These are phyloP conservation scores for Pseudogymnoascus sp. DNA, from an alignment of 2,329 filamentous ascomycete species.

Conservation along the genomic window DNA sequence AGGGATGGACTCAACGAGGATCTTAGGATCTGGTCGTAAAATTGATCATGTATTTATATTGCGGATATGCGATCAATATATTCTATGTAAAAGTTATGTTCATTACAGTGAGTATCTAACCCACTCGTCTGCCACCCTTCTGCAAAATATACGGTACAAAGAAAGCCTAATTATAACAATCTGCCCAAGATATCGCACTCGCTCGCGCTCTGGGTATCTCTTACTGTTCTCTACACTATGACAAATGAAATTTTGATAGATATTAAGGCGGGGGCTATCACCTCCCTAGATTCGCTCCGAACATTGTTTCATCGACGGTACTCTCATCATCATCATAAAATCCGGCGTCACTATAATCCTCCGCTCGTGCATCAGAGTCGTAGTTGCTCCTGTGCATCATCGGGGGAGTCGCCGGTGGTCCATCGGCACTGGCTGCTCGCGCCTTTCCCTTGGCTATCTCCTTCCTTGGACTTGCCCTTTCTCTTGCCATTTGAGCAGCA, in stretches of 20 bases:
- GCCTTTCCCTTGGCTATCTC: conserved; percentile 12
- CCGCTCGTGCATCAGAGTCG: conserved; percentile 51
- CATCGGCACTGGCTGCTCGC: conserved; percentile 29
- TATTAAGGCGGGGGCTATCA: conserved; percentile 7
- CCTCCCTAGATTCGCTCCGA: conserved; percentile 13
- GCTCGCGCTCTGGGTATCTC: conserved; percentile 2
- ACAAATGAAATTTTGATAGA: conserved; percentile 8
- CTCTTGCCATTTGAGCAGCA: conserved; percentile 37
- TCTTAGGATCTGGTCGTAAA: too few relatives aligned
- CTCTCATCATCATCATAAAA: conserved; percentile 31
- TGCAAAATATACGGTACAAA: conserved; percentile 10
- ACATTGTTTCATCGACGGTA: conserved; percentile 15
- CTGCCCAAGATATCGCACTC: conserved; percentile 6
- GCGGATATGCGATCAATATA: not conserved
- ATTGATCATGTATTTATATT: too few relatives aligned
- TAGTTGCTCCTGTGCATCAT: conserved; percentile 52
- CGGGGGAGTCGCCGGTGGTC: conserved; percentile 42
- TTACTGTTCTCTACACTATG: conserved; percentile 6
- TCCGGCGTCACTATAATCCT: conserved; percentile 36
- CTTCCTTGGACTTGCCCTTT: conserved; percentile 6
- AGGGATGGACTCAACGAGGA: too few relatives aligned
- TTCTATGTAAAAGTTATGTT: conserved; percentile 2
- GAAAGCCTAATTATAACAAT: conserved; percentile 9
- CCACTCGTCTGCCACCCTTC: not conserved
- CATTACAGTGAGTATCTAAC: conserved; percentile 9